Evolutionary conservation across 441 rosid genomes (phyloP), one percentile per base, ranked within the genome.

Genomic region (Gossypium trilobum): DNA sequence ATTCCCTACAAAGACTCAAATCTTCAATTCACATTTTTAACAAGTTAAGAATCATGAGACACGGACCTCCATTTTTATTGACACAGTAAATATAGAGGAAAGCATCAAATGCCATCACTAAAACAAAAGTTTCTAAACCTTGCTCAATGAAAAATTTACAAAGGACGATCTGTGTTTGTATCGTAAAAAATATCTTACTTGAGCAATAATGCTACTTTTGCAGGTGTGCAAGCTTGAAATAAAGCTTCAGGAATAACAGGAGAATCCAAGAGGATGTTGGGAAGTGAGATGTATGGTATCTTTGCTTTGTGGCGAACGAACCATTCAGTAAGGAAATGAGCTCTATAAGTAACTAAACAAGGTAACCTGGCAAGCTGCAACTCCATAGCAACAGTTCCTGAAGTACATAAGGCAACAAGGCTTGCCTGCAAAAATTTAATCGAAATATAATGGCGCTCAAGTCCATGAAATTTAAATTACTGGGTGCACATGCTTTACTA

Each of bases 331-430:
- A 91, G 76, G 68, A 85, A 57, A 83, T 89, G 92, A 20, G 98
- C 96, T 75, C 88, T 86, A 83, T 89, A 89, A 16, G 97, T 91
- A 69, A 89, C 92, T 33, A 89, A 81, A 73, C 93, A 89, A 65
- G 97, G 96, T 72, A 91, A 78, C 69, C 80, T 83, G 2, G 92
- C 94, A 52, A 93, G 87, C 79, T 91, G 97, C 77, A 93, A 71
- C 81, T 93, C 95, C 73, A 93, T 73, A 29, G 95, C 95, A 69
- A 86, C 98, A n/a, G 98, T 89, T 82, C 97, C 98, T 14, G 97
- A 93, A 72, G 97, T 89, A 77, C 98, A 93, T 70, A 93, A 78
- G 14, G 97, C 98, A 75, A 83, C 87, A 69, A 42, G 77, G 72
- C 98, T 91, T 61, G 84, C 95, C 98, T 93, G 92, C 81, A 79